Conservation (phyloP, 352 stramenopile genomes). For the Pythium insidiosum region DNA sequence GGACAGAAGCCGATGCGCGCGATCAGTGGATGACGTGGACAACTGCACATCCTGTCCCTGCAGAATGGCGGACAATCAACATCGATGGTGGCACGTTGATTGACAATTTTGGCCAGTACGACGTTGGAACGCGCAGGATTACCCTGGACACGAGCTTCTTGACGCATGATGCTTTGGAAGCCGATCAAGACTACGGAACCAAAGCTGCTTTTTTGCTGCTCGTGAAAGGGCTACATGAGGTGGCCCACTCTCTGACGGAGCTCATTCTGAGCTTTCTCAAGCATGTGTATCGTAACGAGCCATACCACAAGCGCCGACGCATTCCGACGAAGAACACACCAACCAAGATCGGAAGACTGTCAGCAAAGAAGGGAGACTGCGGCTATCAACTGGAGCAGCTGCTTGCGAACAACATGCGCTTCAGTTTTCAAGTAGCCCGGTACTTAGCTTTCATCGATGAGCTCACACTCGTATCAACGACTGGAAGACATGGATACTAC, state of each 20-base stretch:
- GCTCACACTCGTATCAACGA: constrained; percentile 4
- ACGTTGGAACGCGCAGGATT: constrained; percentile 2
- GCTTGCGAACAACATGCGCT: constrained; percentile 1
- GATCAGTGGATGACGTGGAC: constrained; percentile 1
- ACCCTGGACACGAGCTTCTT: constrained; percentile 1
- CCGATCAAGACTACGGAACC: neutral
- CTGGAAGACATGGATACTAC: constrained; percentile 1
- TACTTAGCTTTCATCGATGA: neutral
- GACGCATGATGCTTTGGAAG: neutral
- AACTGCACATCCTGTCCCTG: neutral
- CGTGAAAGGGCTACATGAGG: constrained; percentile 1
- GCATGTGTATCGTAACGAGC: neutral
- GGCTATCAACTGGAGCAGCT: constrained; percentile 3
- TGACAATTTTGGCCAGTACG: constrained; percentile 3
- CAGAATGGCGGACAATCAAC: neutral
- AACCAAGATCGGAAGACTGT: constrained; percentile 3
- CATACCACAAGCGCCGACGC: constrained; percentile 1
- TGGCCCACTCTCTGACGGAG: constrained; percentile 1
- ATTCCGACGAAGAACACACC: constrained; percentile 3
- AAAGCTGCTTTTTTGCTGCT: constrained; percentile 3
- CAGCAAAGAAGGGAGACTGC: constrained; percentile 1
- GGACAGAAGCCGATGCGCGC: constrained; percentile 2
- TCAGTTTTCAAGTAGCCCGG: neutral
- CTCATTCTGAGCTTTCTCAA: constrained; percentile 2
- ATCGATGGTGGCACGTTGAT: neutral